A percentile compares a stretch with the other conserved stretches of the same genome.
Conservation (phyloP, 2,329 filamentous ascomycete species). For the Penicillium psychrosexuale region DNA sequence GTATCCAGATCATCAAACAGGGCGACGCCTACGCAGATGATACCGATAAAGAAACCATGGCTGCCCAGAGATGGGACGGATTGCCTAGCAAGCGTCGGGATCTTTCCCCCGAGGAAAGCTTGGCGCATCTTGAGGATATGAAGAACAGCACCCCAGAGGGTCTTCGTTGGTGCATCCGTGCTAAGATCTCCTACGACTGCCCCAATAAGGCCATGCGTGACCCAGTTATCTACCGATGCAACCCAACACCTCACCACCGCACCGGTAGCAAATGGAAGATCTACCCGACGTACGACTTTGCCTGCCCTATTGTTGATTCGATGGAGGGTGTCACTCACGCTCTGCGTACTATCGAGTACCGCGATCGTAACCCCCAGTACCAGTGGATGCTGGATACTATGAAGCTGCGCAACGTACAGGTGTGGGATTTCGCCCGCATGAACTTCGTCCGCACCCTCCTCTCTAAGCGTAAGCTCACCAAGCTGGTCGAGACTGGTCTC, state of each 20-base stretch:
- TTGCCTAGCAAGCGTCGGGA: constrained; percentile 79
- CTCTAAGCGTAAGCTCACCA: constrained; percentile 52
- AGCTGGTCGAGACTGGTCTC: constrained; percentile 47
- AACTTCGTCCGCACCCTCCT: constrained; percentile 52
- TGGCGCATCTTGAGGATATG: constrained; percentile 90
- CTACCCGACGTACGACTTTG: constrained; percentile 66
- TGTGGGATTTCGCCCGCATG: constrained; percentile 54
- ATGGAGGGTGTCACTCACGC: constrained; percentile 64
- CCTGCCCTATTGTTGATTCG: constrained; percentile 61
- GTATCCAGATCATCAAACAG: constrained; percentile 76
- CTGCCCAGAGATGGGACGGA: constrained; percentile 77
- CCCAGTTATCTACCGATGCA: constrained; percentile 96
- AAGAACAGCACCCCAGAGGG: constrained; percentile 78
- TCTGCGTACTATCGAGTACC: constrained; percentile 61
- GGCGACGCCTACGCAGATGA: constrained; percentile 94
- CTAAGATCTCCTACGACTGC: constrained; percentile 87
- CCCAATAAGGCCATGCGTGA: constrained; percentile 95
- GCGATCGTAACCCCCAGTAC: constrained; percentile 52
- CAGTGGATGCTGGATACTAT: constrained; percentile 51
- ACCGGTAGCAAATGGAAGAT: constrained; percentile 64
- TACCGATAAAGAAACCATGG: constrained; percentile 85
- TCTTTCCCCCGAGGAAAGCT: constrained; percentile 73
- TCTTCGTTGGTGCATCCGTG: constrained; percentile 82
- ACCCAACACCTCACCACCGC: constrained; percentile 61
- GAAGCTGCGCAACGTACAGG: constrained; percentile 46